Percentiles rank a stretch among this genome's conserved stretches.
Evolutionary conservation across 345 rosid genomes (phyloP).

Genomic region (Bretschneidera sinensis): DNA sequence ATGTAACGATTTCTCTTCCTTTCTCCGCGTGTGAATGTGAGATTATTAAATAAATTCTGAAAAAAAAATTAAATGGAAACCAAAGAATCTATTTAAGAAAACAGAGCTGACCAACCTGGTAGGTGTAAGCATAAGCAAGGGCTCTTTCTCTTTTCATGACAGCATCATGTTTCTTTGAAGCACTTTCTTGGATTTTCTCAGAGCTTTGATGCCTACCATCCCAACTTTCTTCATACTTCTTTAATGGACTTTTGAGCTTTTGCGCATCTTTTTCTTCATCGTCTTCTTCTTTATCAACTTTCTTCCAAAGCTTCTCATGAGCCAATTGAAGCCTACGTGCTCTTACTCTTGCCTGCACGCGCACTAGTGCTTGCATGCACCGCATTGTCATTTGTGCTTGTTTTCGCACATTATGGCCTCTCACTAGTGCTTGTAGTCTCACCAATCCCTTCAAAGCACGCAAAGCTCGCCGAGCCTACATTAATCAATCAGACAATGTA

Average conservation of each 20-base stretch:
- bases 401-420: conserved; percentile 91
- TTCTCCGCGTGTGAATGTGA: too few species aligned
- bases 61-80: background rate
- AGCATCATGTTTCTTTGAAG: conserved; percentile 48
- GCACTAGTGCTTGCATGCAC: conserved; percentile 95
- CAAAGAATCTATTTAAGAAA: background rate
- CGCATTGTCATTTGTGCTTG: conserved; percentile 98
- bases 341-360: conserved; percentile 88
- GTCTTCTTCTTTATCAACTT: conserved; percentile 26
- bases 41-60: too few species aligned
- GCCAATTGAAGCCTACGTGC: conserved; percentile 69
- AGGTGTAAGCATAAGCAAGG: conserved; percentile 89
- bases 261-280: conserved; percentile 27
- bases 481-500: background rate
- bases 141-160: conserved; percentile 76
- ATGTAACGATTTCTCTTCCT: too few species aligned
- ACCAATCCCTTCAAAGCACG: conserved; percentile 90
- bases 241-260: conserved; percentile 30
- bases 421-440: conserved; percentile 88
- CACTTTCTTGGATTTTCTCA: conserved; percentile 35
- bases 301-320: conserved; percentile 42
- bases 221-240: conserved; percentile 29
- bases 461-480: conserved; percentile 87
- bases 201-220: conserved; percentile 41
- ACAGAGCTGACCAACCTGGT: conserved; percentile 45